These are phyloP conservation scores for Colletotrichum tanaceti DNA, from an alignment of 2,329 filamentous ascomycete species.

Conservation along the genomic window DNA sequence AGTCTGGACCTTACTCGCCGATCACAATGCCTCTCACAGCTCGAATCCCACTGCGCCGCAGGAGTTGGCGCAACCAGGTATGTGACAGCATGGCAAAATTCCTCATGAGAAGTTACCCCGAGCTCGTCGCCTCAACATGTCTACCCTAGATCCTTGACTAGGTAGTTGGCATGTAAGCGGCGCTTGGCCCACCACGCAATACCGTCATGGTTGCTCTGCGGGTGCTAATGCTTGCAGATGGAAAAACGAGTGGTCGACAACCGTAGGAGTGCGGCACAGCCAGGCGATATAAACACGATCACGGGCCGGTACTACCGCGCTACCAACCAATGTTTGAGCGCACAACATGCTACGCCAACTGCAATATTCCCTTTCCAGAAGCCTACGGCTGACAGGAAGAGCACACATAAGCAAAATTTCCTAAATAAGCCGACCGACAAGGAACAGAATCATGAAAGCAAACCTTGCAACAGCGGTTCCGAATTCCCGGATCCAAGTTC, in stretches of 20 bases:
- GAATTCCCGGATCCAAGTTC: constrained; percentile 23
- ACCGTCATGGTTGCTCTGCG: not conserved
- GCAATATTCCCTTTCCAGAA: constrained; percentile 22
- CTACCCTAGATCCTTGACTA: constrained; percentile 20
- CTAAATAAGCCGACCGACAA: constrained; percentile 28
- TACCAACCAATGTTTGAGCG: not conserved
- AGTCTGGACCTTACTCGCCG: constrained; percentile 9
- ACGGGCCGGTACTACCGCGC: not conserved
- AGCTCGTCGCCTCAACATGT: constrained; percentile 2
- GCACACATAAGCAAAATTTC: constrained; percentile 27
- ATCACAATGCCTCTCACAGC: constrained; percentile 26
- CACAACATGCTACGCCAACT: constrained; percentile 19
- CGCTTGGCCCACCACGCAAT: not conserved
- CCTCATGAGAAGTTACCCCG: constrained; percentile 8
- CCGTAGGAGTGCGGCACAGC: constrained; percentile 16
- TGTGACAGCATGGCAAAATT: not conserved
- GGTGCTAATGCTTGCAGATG: constrained; percentile 13
- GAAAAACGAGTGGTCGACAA: not conserved
- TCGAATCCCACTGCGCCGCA: not conserved
- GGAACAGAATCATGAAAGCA: constrained; percentile 13
- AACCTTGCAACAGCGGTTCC: constrained; percentile 36
- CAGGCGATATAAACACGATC: constrained; percentile 1
- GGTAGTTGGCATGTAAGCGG: constrained; percentile 6
- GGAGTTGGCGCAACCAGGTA: constrained; percentile 1
- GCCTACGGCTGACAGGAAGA: constrained; percentile 15